Conservation (phyloP, 164 flowering plant species). For the Annona cherimola region DNA sequence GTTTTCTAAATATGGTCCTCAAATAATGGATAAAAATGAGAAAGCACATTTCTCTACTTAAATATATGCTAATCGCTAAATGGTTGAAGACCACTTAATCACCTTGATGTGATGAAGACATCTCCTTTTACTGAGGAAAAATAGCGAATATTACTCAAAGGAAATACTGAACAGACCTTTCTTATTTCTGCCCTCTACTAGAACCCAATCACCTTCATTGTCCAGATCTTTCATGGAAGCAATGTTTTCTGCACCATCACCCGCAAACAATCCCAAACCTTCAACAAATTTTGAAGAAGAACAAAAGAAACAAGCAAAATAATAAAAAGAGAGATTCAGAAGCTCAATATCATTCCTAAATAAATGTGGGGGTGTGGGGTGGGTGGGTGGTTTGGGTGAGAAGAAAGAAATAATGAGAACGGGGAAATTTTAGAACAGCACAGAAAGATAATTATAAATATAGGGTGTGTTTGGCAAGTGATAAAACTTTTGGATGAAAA, state of each 20-base stretch:
- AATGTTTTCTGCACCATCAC: background rate
- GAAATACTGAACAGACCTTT: background rate
- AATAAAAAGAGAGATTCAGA: background rate
- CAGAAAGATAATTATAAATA: too few species aligned
- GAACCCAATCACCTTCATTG: background rate
- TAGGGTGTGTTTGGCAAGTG: too few species aligned
- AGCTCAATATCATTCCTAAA: background rate
- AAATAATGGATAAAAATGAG: background rate
- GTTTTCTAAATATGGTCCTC: background rate
- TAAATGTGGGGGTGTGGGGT: too few species aligned
- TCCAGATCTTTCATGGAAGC: background rate
- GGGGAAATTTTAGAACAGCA: too few species aligned
- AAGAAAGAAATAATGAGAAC: too few species aligned
- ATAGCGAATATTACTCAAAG: background rate
- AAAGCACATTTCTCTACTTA: background rate
- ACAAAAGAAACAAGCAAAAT: background rate
- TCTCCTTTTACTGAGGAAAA: background rate
- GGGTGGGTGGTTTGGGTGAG: too few species aligned
- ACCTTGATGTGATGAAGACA: background rate
- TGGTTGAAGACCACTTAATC: too few species aligned
- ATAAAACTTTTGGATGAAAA: too few species aligned
- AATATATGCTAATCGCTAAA: too few species aligned
- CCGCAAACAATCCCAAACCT: background rate
- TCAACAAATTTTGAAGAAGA: background rate
- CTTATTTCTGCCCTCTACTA: background rate